Conservation (phyloP, 1,284 basidiomycete genomes). For the Sanghuangporus baumii region DNA sequence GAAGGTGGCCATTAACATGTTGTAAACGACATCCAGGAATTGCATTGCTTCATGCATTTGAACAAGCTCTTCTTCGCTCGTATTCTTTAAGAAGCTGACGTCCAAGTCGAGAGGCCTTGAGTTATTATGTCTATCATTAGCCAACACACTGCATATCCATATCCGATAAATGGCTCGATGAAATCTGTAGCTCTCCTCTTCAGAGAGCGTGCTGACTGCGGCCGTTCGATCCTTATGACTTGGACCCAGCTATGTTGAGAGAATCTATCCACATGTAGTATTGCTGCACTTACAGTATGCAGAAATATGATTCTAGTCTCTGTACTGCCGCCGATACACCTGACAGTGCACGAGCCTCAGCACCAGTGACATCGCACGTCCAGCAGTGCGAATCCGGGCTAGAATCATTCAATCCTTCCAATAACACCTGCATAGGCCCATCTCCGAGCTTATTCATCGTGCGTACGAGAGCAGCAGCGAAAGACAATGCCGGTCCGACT, state of each 20-base stretch:
- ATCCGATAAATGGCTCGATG: conserved; percentile 9
- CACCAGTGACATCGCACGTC: neutral
- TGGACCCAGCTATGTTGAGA: neutral
- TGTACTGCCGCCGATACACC: neutral
- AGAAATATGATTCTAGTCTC: conserved; percentile 9
- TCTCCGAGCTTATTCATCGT: neutral
- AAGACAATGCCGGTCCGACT: conserved; percentile 11
- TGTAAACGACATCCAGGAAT: conserved; percentile 7
- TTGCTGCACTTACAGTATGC: conserved; percentile 1
- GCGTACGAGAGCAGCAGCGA: conserved; percentile 11
- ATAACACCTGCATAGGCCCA: neutral
- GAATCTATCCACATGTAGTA: neutral
- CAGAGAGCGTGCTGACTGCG: neutral
- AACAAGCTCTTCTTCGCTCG: conserved; percentile 1
- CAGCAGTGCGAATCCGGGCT: conserved; percentile 5
- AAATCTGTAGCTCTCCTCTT: conserved; percentile 10
- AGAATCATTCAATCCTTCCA: conserved; percentile 1
- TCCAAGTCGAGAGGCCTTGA: neutral
- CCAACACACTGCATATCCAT: conserved; percentile 3
- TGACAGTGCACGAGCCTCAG: conserved; percentile 5
- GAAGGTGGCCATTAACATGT: neutral
- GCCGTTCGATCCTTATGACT: conserved; percentile 13
- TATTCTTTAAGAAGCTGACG: neutral
- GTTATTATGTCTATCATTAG: neutral
- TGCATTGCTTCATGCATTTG: neutral